Conservation (phyloP, 495 filamentous ascomycete species). For the Choiromyces venosus region DNA sequence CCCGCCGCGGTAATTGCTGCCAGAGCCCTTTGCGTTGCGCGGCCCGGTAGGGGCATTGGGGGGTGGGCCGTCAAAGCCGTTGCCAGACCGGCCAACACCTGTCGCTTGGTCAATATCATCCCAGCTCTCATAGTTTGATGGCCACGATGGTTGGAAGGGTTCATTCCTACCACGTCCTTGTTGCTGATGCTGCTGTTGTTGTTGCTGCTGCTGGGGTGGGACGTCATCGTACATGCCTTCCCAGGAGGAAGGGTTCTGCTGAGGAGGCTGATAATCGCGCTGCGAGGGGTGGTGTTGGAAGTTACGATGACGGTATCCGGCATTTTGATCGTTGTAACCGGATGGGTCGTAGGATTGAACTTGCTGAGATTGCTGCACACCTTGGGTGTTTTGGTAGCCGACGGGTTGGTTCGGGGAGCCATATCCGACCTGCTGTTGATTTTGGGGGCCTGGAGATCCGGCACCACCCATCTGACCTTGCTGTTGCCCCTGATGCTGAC, state of each 20-base stretch:
- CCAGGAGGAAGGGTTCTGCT: slow-evolving; percentile 56
- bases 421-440: slow-evolving; percentile 35
- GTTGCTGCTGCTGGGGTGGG: slow-evolving; percentile 59
- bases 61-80: slow-evolving; percentile 59
- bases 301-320: slow-evolving; percentile 17
- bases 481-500: slow-evolving; percentile 20
- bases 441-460: slow-evolving; percentile 27
- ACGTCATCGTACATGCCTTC: slow-evolving; percentile 99
- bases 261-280: slow-evolving; percentile 41
- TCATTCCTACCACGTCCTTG: slow-evolving; percentile 38
- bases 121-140: slow-evolving; percentile 18
- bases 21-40: slow-evolving; percentile 89
- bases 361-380: slow-evolving; percentile 21
- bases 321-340: neutral
- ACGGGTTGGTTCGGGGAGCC: slow-evolving; percentile 32
- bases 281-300: slow-evolving; percentile 42
- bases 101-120: slow-evolving; percentile 39
- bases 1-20: slow-evolving; percentile 90
- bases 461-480: slow-evolving; percentile 28
- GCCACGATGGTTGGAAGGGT: slow-evolving; percentile 30
- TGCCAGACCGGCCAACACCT: slow-evolving; percentile 33
- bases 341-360: neutral
- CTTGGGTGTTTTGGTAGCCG: slow-evolving; percentile 32
- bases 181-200: slow-evolving; percentile 15
- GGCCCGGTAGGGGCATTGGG: slow-evolving; percentile 93